Conservation (phyloP, 352 stramenopile species). For the Pythium oligandrum region DNA sequence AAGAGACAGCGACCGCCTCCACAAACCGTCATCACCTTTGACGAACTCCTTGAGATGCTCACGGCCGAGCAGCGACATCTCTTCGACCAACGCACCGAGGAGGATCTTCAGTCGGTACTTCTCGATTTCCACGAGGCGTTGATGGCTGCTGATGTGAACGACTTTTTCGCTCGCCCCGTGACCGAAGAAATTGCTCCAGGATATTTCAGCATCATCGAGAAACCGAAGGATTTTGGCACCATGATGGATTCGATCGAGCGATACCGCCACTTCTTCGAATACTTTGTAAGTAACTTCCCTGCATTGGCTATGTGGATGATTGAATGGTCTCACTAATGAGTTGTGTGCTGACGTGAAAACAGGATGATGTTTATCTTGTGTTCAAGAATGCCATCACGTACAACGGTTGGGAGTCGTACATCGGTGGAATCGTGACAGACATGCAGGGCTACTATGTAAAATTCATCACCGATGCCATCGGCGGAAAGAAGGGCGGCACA, state of each 20-base stretch:
- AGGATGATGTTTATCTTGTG: slow-evolving; percentile 70
- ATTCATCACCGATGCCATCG: slow-evolving; percentile 64
- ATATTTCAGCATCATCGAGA: slow-evolving; percentile 87
- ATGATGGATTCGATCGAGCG: slow-evolving; percentile 83
- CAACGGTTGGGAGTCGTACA: slow-evolving; percentile 59
- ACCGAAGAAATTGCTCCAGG: slow-evolving; percentile 88
- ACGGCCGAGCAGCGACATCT: slow-evolving; percentile 45
- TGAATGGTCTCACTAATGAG: slow-evolving; percentile 6
- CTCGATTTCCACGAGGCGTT: slow-evolving; percentile 71
- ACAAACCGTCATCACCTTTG: slow-evolving; percentile 31
- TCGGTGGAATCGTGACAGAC: slow-evolving; percentile 57
- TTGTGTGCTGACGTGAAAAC: neutral
- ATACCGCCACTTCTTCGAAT: slow-evolving; percentile 66
- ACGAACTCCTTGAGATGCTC: slow-evolving; percentile 43
- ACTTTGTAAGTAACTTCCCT: slow-evolving; percentile 58
- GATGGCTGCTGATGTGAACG: slow-evolving; percentile 63
- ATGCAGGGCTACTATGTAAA: slow-evolving; percentile 70
- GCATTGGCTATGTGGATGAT: slow-evolving; percentile 3
- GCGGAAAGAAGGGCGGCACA: slow-evolving; percentile 5
- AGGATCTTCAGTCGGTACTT: slow-evolving; percentile 53
- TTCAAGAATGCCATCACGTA: slow-evolving; percentile 81
- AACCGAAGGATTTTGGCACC: slow-evolving; percentile 94
- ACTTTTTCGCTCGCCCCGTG: slow-evolving; percentile 88
- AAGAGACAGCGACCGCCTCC: slow-evolving; percentile 42
- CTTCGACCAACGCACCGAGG: slow-evolving; percentile 46